Evolutionary conservation across 1,284 basidiomycete genomes (phyloP), one percentile per base, ranked within the genome.

Genomic region (Lentinus polychrous): DNA sequence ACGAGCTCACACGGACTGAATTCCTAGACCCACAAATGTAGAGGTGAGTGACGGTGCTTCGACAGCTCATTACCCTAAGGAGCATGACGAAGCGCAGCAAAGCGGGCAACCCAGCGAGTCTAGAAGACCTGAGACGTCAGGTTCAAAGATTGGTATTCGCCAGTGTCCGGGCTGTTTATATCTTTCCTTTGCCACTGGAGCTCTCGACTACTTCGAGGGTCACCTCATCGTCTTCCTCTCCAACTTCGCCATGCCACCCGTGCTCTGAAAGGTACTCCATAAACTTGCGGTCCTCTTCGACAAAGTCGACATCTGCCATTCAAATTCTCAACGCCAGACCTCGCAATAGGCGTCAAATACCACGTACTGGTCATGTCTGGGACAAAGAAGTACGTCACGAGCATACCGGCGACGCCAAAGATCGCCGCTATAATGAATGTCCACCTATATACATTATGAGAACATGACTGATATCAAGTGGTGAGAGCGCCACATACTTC

Each of bases 391-490:
- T 78, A 85, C 1, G 83, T 83, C 46, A 85, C 72, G 22, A 83
- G 46, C 45, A 86, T 75, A 22, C 83, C 83, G 15, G 67, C 66
- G 41, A 80, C 65, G 37, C 83, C 82, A 52, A 78, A 83, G 43
- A 82, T 78, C n/a, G 83, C 83, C 47, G 77, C 75, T 56, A 85
- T 75, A 59, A 86, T 86, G 57, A 85, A 85, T 2, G 81, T 84
- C 80, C 74, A 86, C 50, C 78, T 83, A 54, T 27, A 43, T 27
- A 42, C n/a, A 37, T 18, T 18, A 33, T 23, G 32, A 17, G 27
- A 12, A 39, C 15, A 32, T 48, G 51, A n/a, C 12, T 20, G 45
- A n/a, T 8, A 34, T 23, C 31, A 27, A 1, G 18, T 50, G 32
- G 18, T 14, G 33, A 37, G 27, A 23, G 32, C 48, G 12, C 35